Conservation (phyloP, 805 yeast species). For the Lipomyces chichibuensis region DNA sequence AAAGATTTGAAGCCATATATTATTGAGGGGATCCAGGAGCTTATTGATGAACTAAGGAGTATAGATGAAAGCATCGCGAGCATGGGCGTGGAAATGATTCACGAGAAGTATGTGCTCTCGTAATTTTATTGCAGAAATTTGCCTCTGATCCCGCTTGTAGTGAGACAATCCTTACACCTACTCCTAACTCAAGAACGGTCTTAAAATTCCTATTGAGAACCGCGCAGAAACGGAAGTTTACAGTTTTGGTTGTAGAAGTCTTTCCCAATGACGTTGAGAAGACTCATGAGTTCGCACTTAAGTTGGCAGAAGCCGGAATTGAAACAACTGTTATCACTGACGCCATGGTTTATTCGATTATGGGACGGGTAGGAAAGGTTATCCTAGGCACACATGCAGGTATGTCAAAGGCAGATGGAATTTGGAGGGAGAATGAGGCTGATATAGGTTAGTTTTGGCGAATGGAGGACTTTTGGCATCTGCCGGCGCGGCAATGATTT, state of each 20-base stretch:
- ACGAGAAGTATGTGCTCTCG: conserved; percentile 64
- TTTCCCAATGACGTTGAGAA: conserved; percentile 83
- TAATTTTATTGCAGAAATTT: not conserved
- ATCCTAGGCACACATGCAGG: conserved; percentile 86
- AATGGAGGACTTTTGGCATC: conserved; percentile 93
- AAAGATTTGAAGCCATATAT: conserved; percentile 78
- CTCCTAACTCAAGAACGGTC: conserved; percentile 90
- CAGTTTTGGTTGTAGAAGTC: conserved; percentile 88
- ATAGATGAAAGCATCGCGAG: conserved; percentile 89
- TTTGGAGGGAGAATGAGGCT: not conserved
- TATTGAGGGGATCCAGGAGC: conserved; percentile 88
- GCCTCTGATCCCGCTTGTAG: conserved; percentile 8
- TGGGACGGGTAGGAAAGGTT: conserved; percentile 97
- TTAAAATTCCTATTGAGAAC: conserved; percentile 84
- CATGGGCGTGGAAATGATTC: conserved; percentile 90
- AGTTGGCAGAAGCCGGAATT: conserved; percentile 79
- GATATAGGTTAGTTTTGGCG: conserved; percentile 58
- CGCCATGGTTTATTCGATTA: conserved; percentile 87
- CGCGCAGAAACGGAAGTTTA: conserved; percentile 83
- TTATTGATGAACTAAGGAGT: conserved; percentile 86
- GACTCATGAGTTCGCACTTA: conserved; percentile 79
- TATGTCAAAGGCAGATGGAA: not conserved
- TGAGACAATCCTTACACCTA: conserved; percentile 72
- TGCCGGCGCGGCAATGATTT: conserved; percentile 89
- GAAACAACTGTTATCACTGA: conserved; percentile 93